These are phyloP conservation scores for Diutina rugosa DNA, from an alignment of 1,139 yeast genomes.

Conservation along the genomic window DNA sequence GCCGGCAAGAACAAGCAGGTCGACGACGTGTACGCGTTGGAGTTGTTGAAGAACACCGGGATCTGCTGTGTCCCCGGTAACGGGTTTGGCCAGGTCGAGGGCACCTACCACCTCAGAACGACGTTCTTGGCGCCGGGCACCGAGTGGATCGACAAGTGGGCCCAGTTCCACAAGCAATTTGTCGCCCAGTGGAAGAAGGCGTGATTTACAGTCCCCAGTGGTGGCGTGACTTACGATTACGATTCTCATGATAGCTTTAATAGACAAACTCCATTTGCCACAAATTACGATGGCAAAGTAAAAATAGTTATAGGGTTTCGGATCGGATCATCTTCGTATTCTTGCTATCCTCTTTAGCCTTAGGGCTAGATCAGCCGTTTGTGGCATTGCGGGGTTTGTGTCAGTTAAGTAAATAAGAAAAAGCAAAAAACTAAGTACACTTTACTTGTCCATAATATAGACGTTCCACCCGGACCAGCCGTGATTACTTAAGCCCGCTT, in stretches of 20 bases:
- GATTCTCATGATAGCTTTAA: not conserved
- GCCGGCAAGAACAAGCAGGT: conserved; percentile 39
- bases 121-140: conserved; percentile 93
- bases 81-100: conserved; percentile 88
- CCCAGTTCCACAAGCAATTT: conserved; percentile 61
- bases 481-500: not conserved
- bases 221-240: not conserved
- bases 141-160: conserved; percentile 75
- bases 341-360: not conserved
- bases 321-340: too few species aligned
- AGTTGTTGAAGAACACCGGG: conserved; percentile 78
- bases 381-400: not conserved
- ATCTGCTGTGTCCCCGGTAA: conserved; percentile 96
- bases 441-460: too few species aligned
- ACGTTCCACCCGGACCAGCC: not conserved
- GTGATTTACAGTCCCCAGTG: not conserved
- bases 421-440: too few species aligned
- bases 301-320: too few species aligned
- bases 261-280: not conserved
- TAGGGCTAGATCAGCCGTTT: not conserved
- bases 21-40: conserved; percentile 82
- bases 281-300: too few species aligned
- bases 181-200: conserved; percentile 34
- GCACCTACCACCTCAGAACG: conserved; percentile 85
- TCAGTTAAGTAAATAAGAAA: too few species aligned